Evolutionary conservation across 306 rosid genomes (phyloP), one percentile per base, ranked within the genome.

Genomic region (Prunus salicina): DNA sequence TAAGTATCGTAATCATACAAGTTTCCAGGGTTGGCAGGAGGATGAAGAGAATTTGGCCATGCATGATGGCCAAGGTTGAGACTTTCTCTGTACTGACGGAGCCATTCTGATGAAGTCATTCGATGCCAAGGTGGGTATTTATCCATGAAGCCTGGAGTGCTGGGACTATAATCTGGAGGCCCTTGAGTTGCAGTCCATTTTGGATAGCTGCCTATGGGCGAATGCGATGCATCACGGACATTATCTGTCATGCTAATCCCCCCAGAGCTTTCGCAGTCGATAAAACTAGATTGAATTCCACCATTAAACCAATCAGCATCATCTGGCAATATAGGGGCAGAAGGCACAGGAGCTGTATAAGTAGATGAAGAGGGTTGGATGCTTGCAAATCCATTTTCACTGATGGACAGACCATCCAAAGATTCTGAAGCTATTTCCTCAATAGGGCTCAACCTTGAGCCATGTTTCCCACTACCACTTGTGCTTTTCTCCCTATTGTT

Each of bases 91-190:
- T 96, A 91, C 87, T 92, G 91, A 43, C 97, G 96, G 78, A 96
- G 91, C 99, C 99, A 96, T 86, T 96, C 99, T 1, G 97, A 89
- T 58, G 99, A 96, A 71, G 93, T 89, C 96, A 96, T 83, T 85
- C 47, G 89, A 14, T 90, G 89, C 3, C 87, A 73, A 15, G 91
- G 85, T 24, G 91, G 84, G 70, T 82, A 81, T 28, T 77, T 84
- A 69, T 67, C 73, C 53, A 81, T 12, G 46, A 82, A 79, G 67
- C 82, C 83, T 15, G 80, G 84, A 79, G 78, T 70, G 78, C 78
- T 12, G 65, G 83, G 89, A 76, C 84, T 86, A 79, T 79, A 86
- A 64, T 72, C 83, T 8, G 68, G 82, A 53, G 87, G 82, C 69
- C 64, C 84, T 65, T 69, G 86, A 73, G 84, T 68, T 45, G 87